Conservation (phyloP, 495 filamentous ascomycete species). For the Penicillium bialowiezense region DNA sequence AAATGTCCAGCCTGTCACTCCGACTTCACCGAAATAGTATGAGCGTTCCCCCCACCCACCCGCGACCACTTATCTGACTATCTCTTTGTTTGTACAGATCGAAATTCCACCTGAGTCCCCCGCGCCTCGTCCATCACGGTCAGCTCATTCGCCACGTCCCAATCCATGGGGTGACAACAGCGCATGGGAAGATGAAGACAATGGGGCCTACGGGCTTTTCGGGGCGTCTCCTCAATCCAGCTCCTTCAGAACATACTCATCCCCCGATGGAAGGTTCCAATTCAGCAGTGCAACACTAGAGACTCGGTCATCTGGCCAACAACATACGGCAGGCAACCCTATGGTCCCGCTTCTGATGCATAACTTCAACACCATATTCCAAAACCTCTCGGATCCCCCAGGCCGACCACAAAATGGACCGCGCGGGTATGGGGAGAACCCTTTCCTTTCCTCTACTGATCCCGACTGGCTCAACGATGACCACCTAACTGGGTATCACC, state of each 20-base stretch:
- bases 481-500: constrained; percentile 7
- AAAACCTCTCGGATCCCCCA: constrained; percentile 25
- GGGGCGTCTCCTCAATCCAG: constrained; percentile 6
- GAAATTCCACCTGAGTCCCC: constrained; percentile 36
- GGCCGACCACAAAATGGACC: constrained; percentile 9
- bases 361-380: constrained; percentile 32
- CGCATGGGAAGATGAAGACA: constrained; percentile 37
- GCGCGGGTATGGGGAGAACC: constrained; percentile 4
- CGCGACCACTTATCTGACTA: constrained; percentile 29
- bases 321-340: constrained; percentile 15
- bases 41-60: constrained; percentile 3
- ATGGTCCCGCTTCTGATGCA: constrained; percentile 30
- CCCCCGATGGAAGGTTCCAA: constrained; percentile 42
- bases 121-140: constrained; percentile 15
- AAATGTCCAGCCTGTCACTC: constrained; percentile 72
- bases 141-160: constrained; percentile 8
- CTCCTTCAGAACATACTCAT: constrained; percentile 44
- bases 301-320: constrained; percentile 22
- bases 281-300: constrained; percentile 38
- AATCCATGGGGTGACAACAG: constrained; percentile 35
- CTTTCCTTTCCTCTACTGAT: constrained; percentile 9
- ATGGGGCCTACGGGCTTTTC: constrained; percentile 16
- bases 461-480: constrained; percentile 13
- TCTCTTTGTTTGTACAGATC: constrained; percentile 19
- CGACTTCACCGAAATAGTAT: constrained; percentile 80